A percentile compares a stretch with the other conserved stretches of the same genome.
These are phyloP conservation scores for Ceratocystis cacaofunesta DNA, from an alignment of 2,329 filamentous ascomycete genomes.

Conservation along the genomic window DNA sequence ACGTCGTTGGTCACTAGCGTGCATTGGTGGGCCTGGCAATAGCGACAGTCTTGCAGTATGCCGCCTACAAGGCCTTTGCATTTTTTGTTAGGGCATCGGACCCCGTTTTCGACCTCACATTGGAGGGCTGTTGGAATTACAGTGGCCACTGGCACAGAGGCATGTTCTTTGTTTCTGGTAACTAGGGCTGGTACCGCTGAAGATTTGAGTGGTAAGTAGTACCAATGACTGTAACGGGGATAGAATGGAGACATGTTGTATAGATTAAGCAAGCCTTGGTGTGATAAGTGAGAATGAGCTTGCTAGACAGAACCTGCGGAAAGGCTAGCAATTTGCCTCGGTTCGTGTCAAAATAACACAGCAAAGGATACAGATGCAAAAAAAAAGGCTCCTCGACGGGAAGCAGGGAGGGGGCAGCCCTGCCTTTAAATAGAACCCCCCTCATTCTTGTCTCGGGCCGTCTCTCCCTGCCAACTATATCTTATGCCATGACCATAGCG, in stretches of 20 bases:
- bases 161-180: neutral
- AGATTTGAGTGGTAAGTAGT: neutral
- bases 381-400: neutral
- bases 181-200: neutral
- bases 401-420: neutral
- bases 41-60: neutral
- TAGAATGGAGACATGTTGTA: neutral
- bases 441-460: neutral
- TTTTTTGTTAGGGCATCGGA: conserved; percentile 9
- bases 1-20: neutral
- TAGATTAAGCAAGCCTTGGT: neutral
- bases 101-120: conserved; percentile 7
- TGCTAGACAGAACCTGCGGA: neutral
- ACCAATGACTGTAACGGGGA: neutral
- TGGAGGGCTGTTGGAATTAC: neutral
- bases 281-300: too few relatives aligned
- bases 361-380: neutral
- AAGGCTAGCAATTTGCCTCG: neutral
- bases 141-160: neutral
- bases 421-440: neutral
- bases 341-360: neutral
- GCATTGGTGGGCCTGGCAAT: conserved; percentile 12
- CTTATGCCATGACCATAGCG: neutral
- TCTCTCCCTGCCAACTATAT: neutral
- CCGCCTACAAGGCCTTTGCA: neutral